These are phyloP conservation scores for Aureobasidium sp. DNA, from an alignment of 2,329 filamentous ascomycete species.

Conservation along the genomic window DNA sequence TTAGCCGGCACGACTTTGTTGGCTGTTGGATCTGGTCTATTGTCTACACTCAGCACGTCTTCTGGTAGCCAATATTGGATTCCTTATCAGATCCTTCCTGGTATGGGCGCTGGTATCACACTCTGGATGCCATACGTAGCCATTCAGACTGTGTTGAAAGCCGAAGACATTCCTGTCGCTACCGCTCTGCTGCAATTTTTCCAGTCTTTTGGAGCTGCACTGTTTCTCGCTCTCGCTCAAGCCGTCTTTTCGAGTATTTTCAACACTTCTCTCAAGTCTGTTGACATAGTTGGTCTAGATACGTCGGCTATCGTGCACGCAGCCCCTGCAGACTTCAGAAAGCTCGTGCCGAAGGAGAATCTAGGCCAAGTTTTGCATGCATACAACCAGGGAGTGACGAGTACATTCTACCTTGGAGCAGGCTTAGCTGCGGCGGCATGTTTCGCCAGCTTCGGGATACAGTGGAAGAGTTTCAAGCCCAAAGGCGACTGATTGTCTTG, in stretches of 20 bases:
- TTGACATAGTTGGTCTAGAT: not conserved
- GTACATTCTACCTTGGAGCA: slow-evolving; percentile 6
- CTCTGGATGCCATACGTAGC: slow-evolving; percentile 44
- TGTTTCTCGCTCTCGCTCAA: not conserved
- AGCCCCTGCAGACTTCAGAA: not conserved
- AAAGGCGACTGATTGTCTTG: not conserved
- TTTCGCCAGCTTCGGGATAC: not conserved
- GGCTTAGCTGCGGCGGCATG: not conserved
- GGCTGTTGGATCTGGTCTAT: slow-evolving; percentile 41
- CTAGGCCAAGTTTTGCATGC: not conserved
- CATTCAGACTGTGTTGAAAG: slow-evolving; percentile 39
- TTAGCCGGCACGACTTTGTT: slow-evolving; percentile 35
- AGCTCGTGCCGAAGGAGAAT: not conserved
- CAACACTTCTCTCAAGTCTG: not conserved
- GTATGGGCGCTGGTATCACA: slow-evolving; percentile 40
- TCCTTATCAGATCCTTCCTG: slow-evolving; percentile 32
- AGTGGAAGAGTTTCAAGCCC: slow-evolving; percentile 8
- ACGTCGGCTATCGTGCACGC: not conserved
- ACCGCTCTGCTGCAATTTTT: slow-evolving; percentile 1
- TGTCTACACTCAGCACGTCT: slow-evolving; percentile 37
- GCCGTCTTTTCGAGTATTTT: not conserved
- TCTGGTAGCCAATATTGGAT: slow-evolving; percentile 35
- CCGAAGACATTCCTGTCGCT: slow-evolving; percentile 38
- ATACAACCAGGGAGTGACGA: slow-evolving; percentile 1
- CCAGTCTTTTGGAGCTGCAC: slow-evolving; percentile 1